Evolutionary conservation across 2,329 filamentous ascomycete genomes (phyloP).

Genomic region (Colletotrichum orbiculare): DNA sequence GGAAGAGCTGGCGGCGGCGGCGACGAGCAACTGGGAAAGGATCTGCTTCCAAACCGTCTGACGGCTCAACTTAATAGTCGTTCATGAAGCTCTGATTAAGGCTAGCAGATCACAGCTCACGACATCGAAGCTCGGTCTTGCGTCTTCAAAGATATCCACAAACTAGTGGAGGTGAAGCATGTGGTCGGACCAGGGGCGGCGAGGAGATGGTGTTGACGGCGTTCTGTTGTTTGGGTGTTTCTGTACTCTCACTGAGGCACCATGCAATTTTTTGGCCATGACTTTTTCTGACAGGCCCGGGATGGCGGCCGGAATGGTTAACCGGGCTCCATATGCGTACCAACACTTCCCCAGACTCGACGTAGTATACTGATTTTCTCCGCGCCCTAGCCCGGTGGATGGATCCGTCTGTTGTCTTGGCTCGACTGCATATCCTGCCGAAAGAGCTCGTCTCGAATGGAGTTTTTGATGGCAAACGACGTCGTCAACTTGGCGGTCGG

Average conservation of each 20-base stretch:
- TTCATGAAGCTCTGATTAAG: constrained; percentile 25
- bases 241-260: too few species aligned
- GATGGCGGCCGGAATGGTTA: constrained; percentile 17
- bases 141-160: constrained; percentile 35
- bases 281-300: constrained; percentile 20
- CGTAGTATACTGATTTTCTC: constrained; percentile 6
- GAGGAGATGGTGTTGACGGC: constrained; percentile 32
- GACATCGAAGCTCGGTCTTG: constrained; percentile 36
- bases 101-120: constrained; percentile 33
- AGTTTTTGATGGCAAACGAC: neutral
- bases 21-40: constrained; percentile 1
- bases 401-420: constrained; percentile 21
- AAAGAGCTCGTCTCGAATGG: neutral
- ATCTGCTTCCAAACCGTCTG: constrained; percentile 1
- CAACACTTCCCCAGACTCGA: constrained; percentile 19
- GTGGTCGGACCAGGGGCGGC: constrained; percentile 29
- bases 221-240: neutral
- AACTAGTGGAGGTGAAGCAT: constrained; percentile 36
- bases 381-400: constrained; percentile 12
- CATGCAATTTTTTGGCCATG: neutral
- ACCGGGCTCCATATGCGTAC: constrained; percentile 6
- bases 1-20: constrained; percentile 18
- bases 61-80: constrained; percentile 32
- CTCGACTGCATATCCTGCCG: neutral
- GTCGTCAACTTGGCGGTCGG: neutral